Percentiles rank a stretch among this genome's conserved stretches.
Conservation (phyloP, 2,329 filamentous ascomycete species). For the Xylaria arbuscula region DNA sequence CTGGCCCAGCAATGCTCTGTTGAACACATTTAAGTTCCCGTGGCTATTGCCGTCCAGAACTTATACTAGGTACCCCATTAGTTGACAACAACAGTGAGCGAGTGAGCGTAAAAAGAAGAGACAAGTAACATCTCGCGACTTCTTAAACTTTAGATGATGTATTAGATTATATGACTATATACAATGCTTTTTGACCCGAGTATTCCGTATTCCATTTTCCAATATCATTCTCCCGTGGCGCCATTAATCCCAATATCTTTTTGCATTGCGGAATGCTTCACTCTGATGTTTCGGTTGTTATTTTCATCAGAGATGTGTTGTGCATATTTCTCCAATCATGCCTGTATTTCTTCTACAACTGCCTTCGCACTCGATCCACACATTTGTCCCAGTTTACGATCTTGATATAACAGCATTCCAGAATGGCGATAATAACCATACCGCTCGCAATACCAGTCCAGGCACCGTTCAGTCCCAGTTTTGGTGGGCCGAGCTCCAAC, state of each 20-base stretch:
- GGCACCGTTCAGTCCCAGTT: constrained; percentile 49
- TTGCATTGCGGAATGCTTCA: background rate
- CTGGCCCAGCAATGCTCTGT: no score
- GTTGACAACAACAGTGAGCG: no score
- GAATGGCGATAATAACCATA: constrained; percentile 48
- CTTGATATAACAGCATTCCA: constrained; percentile 52
- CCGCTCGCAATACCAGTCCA: constrained; percentile 53
- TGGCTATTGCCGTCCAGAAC: no score
- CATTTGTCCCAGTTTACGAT: constrained; percentile 43
- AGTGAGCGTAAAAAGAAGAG: background rate
- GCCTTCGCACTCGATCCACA: constrained; percentile 28
- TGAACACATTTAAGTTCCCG: no score
- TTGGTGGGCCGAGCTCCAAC: constrained; percentile 51
- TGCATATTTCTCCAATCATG: background rate
- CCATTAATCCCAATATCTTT: background rate
- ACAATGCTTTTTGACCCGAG: constrained; percentile 12
- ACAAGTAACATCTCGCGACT: background rate
- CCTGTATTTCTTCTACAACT: background rate
- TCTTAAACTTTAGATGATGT: background rate
- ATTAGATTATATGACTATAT: constrained; percentile 27
- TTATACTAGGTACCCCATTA: no score
- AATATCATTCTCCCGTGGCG: background rate
- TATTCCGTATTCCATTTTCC: background rate
- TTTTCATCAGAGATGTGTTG: background rate
- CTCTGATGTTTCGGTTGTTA: background rate